A percentile compares a stretch with the other conserved stretches of the same genome.
phyloP scores from a whole-genome alignment of 1,284 basidiomycete species.

The Phellopilus nigrolimitatus region DNA sequence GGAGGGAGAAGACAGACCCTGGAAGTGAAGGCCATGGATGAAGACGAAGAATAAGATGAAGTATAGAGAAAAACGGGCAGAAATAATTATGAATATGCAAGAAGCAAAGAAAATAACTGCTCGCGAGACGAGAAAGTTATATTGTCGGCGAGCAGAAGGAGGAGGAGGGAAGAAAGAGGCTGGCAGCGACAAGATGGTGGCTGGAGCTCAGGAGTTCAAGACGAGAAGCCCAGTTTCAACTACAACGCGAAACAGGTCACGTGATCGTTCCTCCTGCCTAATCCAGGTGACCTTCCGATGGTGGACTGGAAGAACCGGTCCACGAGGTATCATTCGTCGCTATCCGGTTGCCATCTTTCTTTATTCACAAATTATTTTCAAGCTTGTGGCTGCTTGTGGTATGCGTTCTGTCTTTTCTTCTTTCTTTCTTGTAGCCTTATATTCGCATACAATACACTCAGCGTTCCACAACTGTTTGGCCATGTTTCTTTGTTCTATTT shows the following conservation, averaged over 20 bases:
- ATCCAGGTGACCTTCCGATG: neutral
- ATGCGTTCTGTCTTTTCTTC: neutral
- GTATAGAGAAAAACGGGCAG: constrained; percentile 5
- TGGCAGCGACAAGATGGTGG: constrained; percentile 26
- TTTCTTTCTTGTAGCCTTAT: too few species aligned
- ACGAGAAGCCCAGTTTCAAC: constrained; percentile 10
- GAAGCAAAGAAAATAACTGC: constrained; percentile 26
- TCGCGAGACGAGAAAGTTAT: constrained; percentile 19
- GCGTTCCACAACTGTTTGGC: too few species aligned
- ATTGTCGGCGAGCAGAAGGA: too few species aligned
- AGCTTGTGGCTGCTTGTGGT: neutral
- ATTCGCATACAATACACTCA: too few species aligned
- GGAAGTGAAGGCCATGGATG: constrained; percentile 17
- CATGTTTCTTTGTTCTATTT: constrained; percentile 3
- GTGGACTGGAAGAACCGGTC: neutral
- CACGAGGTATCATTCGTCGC: too few species aligned
- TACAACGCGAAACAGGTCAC: constrained; percentile 10
- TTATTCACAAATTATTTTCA: neutral
- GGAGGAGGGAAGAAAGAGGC: constrained; percentile 20
- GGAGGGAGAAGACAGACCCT: constrained; percentile 13
- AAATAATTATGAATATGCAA: constrained; percentile 27
- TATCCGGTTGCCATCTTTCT: neutral
- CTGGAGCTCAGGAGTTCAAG: constrained; percentile 23
- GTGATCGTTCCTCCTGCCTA: constrained; percentile 8
- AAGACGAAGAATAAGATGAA: constrained; percentile 5